Evolutionary conservation across 208 protist species (phyloP).

Genomic region (Acanthamoeba culbertsoni): DNA sequence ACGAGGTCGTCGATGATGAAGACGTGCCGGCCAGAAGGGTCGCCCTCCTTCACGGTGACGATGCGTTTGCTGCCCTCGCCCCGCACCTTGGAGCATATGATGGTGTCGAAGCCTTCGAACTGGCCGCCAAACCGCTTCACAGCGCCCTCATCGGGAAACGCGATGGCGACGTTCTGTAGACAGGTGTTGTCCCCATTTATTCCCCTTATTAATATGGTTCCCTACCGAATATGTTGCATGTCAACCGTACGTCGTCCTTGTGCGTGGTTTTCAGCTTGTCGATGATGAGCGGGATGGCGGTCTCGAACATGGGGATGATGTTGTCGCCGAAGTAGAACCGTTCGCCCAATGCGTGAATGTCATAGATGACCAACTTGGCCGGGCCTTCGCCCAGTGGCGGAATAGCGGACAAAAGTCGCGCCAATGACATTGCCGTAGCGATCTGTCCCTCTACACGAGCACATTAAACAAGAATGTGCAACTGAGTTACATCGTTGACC

Average conservation of each 20-base stretch:
- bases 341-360: constrained; percentile 78
- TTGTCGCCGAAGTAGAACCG: constrained; percentile 78
- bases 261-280: constrained; percentile 11
- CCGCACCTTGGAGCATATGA: constrained; percentile 74
- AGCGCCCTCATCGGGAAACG: constrained; percentile 79
- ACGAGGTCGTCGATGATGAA: constrained; percentile 82
- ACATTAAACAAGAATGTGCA: neutral
- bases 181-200: too few species aligned
- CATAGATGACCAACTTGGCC: constrained; percentile 75
- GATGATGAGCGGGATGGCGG: constrained; percentile 69
- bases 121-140: constrained; percentile 70
- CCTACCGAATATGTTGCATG: too few species aligned
- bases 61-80: constrained; percentile 68
- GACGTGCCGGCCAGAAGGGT: constrained; percentile 64
- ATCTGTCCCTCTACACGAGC: constrained; percentile 75
- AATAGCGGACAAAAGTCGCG: constrained; percentile 68
- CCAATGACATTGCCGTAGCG: constrained; percentile 75
- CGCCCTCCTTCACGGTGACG: constrained; percentile 74
- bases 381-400: constrained; percentile 67
- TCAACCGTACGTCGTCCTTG: neutral
- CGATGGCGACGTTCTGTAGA: constrained; percentile 57
- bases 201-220: too few species aligned
- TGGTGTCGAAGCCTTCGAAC: constrained; percentile 26
- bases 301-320: constrained; percentile 72
- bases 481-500: neutral